Evolutionary conservation across 2,329 filamentous ascomycete genomes (phyloP).

Genomic region (Aspergillus melleus): DNA sequence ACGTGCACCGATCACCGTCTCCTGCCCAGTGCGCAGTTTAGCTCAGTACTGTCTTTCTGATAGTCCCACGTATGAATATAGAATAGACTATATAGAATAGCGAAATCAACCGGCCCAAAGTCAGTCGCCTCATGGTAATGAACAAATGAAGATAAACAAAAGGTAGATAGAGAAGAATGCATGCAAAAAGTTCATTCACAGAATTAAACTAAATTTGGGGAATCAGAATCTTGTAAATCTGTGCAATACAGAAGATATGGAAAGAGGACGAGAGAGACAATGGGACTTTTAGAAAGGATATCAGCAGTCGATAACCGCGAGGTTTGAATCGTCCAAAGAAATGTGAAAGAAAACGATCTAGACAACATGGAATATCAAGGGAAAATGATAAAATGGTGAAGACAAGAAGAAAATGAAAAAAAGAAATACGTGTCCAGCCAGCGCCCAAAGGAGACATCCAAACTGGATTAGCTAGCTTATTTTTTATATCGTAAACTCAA

Average conservation of each 20-base stretch:
- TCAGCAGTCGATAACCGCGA: conserved; percentile 1
- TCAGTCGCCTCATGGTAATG: background rate
- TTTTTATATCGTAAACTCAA: conserved; percentile 18
- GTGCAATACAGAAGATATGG: conserved; percentile 3
- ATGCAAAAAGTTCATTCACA: conserved; percentile 3
- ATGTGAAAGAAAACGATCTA: conserved; percentile 12
- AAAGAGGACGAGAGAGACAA: background rate
- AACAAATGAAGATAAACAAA: background rate
- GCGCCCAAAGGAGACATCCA: conserved; percentile 14
- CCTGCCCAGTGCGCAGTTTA: no score
- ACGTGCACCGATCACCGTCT: background rate
- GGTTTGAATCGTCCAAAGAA: conserved; percentile 5
- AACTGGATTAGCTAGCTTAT: conserved; percentile 17
- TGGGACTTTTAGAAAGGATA: conserved; percentile 7
- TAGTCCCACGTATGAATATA: background rate
- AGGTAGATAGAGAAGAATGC: background rate
- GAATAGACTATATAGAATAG: background rate
- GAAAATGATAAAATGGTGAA: conserved; percentile 10
- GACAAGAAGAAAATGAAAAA: conserved; percentile 17
- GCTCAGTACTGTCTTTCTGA: no score
- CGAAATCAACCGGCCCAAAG: background rate
- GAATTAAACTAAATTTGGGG: conserved; percentile 1
- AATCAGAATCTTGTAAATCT: conserved; percentile 1
- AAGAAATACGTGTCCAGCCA: conserved; percentile 28
- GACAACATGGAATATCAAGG: conserved; percentile 11